Conservation (phyloP, 2,329 filamentous ascomycete species). For the Paraphaeosphaeria sporulosa region DNA sequence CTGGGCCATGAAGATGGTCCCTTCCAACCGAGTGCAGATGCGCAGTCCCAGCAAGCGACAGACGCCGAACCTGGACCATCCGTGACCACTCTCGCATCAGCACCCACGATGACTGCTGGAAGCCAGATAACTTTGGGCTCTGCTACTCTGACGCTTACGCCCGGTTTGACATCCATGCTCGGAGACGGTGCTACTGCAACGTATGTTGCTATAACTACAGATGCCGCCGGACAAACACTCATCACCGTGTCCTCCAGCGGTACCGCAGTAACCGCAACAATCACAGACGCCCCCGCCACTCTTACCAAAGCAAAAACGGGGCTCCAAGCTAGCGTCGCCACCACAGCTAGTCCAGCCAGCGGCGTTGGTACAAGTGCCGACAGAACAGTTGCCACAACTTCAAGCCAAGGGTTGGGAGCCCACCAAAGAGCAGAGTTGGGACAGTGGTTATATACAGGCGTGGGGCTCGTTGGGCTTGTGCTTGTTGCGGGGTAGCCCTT, state of each 20-base stretch:
- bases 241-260: slow-evolving; percentile 38
- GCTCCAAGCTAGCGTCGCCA: slow-evolving; percentile 32
- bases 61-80: background rate
- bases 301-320: slow-evolving; percentile 29
- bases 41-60: background rate
- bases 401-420: slow-evolving; percentile 20
- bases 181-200: slow-evolving; percentile 29
- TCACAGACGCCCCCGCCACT: slow-evolving; percentile 28
- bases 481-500: slow-evolving; percentile 3
- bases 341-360: slow-evolving; percentile 13
- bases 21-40: background rate
- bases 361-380: background rate
- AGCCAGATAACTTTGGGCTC: slow-evolving; percentile 27
- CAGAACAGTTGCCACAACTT: slow-evolving; percentile 16
- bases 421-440: slow-evolving; percentile 2
- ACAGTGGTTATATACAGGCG: slow-evolving; percentile 16
- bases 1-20: background rate
- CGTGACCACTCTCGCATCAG: background rate
- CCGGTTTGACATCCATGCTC: slow-evolving; percentile 37
- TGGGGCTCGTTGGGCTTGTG: slow-evolving; percentile 18
- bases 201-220: slow-evolving; percentile 32
- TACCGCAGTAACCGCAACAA: slow-evolving; percentile 34
- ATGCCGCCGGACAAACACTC: slow-evolving; percentile 33
- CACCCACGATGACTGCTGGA: slow-evolving; percentile 15
- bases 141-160: slow-evolving; percentile 32